These are phyloP conservation scores for Alternaria solani DNA, from an alignment of 2,329 filamentous ascomycete genomes.

Conservation along the genomic window DNA sequence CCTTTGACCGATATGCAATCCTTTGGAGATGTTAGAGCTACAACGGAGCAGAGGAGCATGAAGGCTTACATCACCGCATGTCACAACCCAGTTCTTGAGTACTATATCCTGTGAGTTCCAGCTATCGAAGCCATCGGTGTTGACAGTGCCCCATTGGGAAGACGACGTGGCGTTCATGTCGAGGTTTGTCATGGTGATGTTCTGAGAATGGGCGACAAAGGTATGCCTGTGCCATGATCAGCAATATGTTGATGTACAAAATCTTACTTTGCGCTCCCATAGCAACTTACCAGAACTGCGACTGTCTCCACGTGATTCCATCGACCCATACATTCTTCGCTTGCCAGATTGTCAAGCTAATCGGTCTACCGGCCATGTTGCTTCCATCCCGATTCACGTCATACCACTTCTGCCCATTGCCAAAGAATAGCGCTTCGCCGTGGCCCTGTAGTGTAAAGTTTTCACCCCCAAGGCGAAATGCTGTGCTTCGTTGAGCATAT, in stretches of 20 bases:
- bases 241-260: neutral
- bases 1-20: slow-evolving; percentile 70
- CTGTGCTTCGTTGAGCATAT: slow-evolving; percentile 33
- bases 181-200: slow-evolving; percentile 63
- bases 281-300: slow-evolving; percentile 57
- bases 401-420: slow-evolving; percentile 44
- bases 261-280: neutral
- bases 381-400: slow-evolving; percentile 54
- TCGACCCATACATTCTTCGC: slow-evolving; percentile 58
- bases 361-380: slow-evolving; percentile 57
- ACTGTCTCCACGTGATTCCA: slow-evolving; percentile 54
- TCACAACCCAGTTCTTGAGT: slow-evolving; percentile 57
- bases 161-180: slow-evolving; percentile 60
- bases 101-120: slow-evolving; percentile 60
- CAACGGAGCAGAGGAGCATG: slow-evolving; percentile 19
- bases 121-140: slow-evolving; percentile 61
- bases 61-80: slow-evolving; percentile 41
- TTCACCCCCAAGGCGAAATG: slow-evolving; percentile 35
- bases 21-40: slow-evolving; percentile 53
- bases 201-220: slow-evolving; percentile 57
- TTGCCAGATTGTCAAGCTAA: slow-evolving; percentile 57
- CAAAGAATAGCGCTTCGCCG: slow-evolving; percentile 36
- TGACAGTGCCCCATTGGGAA: slow-evolving; percentile 57
- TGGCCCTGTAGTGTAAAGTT: slow-evolving; percentile 36
- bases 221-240: slow-evolving; percentile 45